These are phyloP conservation scores for Fusarium torreyae DNA, from an alignment of 2,329 filamentous ascomycete genomes.

Conservation along the genomic window DNA sequence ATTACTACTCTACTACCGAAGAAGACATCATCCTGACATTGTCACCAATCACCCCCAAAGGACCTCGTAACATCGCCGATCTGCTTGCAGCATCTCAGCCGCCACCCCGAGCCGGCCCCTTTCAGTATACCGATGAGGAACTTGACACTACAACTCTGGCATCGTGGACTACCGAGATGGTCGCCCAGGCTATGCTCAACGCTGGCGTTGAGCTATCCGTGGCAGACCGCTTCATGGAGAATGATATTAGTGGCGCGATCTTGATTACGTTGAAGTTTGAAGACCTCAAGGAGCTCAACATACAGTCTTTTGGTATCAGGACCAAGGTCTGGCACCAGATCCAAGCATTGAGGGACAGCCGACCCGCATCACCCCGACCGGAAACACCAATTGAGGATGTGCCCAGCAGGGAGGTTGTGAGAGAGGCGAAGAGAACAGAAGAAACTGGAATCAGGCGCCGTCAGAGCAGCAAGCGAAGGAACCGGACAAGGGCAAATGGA, in stretches of 20 bases:
- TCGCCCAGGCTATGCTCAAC: conserved; percentile 89
- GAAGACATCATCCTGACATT: conserved; percentile 73
- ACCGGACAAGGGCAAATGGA: conserved; percentile 58
- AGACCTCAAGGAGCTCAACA: conserved; percentile 85
- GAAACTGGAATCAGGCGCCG: conserved; percentile 54
- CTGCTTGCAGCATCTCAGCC: conserved; percentile 45
- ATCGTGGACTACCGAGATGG: conserved; percentile 81
- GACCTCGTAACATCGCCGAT: conserved; percentile 57
- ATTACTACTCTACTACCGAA: conserved; percentile 56
- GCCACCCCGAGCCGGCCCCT: conserved; percentile 63
- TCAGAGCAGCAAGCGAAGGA: conserved; percentile 59
- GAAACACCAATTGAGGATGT: conserved; percentile 74
- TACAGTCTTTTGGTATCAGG: conserved; percentile 84
- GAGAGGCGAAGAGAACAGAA: conserved; percentile 61
- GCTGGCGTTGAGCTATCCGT: conserved; percentile 83
- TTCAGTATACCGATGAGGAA: conserved; percentile 69
- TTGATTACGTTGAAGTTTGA: conserved; percentile 93
- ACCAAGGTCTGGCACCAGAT: conserved; percentile 87
- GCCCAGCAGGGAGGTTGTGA: conserved; percentile 66
- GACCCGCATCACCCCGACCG: conserved; percentile 65
- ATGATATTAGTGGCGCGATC: conserved; percentile 92
- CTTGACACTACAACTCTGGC: conserved; percentile 73
- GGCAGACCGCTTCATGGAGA: conserved; percentile 87
- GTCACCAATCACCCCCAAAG: conserved; percentile 81
- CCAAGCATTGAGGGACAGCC: conserved; percentile 74